Percentiles rank a stretch among this genome's conserved stretches.
Evolutionary conservation across 2,329 filamentous ascomycete species (phyloP).

Genomic region (Plectosphaerella plurivora): DNA sequence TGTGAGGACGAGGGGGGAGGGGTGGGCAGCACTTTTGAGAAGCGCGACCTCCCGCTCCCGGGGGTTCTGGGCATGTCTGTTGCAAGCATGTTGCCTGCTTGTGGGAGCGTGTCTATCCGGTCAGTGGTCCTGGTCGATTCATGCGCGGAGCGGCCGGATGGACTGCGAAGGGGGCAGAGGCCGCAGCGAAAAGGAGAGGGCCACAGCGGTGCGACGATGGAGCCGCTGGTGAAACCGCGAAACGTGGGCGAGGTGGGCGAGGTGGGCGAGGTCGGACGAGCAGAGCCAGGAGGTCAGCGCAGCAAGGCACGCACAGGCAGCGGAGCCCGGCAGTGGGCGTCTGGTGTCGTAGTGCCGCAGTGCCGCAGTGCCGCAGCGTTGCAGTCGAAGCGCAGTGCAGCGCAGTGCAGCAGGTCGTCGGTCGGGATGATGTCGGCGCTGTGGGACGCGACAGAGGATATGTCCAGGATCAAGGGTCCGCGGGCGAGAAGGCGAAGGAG

Average conservation of each 20-base stretch:
- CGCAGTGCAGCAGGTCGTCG: not conserved
- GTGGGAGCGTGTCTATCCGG: not conserved
- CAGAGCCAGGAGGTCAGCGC: not conserved
- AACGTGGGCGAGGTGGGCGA: slow-evolving; percentile 2
- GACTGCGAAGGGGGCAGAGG: not conserved
- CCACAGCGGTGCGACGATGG: not conserved
- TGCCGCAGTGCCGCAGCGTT: not conserved
- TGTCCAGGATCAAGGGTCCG: not conserved
- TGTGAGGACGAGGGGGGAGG: slow-evolving; percentile 30
- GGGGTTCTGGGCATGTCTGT: slow-evolving; percentile 21
- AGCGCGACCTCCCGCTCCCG: slow-evolving; percentile 44
- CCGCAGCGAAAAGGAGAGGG: not conserved
- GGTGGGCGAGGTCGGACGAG: slow-evolving; percentile 1
- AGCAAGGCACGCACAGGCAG: not conserved
- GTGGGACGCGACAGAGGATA: not conserved
- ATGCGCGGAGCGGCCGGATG: not conserved
- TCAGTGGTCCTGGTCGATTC: not conserved
- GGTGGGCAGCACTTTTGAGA: slow-evolving; percentile 53
- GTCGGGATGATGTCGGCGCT: not conserved
- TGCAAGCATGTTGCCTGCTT: slow-evolving; percentile 7
- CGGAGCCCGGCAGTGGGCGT: not conserved
- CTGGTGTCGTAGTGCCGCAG: not conserved
- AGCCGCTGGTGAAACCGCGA: not conserved
- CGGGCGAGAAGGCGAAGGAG: not conserved
- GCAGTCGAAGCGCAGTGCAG: not conserved